Evolutionary conservation across 2,329 filamentous ascomycete species (phyloP), one percentile per base, ranked within the genome.

Genomic region (Beauveria brongniartii): DNA sequence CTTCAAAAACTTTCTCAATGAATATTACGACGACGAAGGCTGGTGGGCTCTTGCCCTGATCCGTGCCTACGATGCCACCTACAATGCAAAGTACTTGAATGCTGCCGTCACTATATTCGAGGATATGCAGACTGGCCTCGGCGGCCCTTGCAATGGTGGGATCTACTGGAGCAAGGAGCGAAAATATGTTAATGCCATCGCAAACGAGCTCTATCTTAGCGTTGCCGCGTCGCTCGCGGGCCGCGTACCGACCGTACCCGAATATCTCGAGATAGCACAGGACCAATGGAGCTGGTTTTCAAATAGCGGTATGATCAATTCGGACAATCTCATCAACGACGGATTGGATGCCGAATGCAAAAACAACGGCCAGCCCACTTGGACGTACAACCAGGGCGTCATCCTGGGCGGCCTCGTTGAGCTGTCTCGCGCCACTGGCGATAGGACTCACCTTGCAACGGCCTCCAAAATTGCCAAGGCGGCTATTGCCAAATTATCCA

Each of bases 31-130:
- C 64, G 84, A 86, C 66, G 80, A 83, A 67, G 78, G 81, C n/a
- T 86, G 84, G 84, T 87, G 84, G 84, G 82, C 79, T 10, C 74
- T 86, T 62, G 83, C 76, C 20, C 79, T 83, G 75, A 80, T 86
- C 58, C 77, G 80, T 26, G 74, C 80, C 5, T 84, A 77, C 66
- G 84, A 87, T 66, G 72, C 82, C 18, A 83, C 82, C 0, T 71
- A 74, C 3, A 73, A 85, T 50, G 41, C 64, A 2, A 74, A 75
- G n/a, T 87, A 83, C 64, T 78, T 87, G 44, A 68, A 81, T 52
- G 75, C 77, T 6, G 81, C 83, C 9, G 75, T 77, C 59, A 69
- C 74, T 40, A 78, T 86, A 61, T 85, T 84, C 65, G 75, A 80
- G 30, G 82, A 86, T 67, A 82, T 85, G 73, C 76, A 79, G 58